phyloP scores from a whole-genome alignment of 352 stramenopile species.

The Globisporangium rhizosaccharum region DNA sequence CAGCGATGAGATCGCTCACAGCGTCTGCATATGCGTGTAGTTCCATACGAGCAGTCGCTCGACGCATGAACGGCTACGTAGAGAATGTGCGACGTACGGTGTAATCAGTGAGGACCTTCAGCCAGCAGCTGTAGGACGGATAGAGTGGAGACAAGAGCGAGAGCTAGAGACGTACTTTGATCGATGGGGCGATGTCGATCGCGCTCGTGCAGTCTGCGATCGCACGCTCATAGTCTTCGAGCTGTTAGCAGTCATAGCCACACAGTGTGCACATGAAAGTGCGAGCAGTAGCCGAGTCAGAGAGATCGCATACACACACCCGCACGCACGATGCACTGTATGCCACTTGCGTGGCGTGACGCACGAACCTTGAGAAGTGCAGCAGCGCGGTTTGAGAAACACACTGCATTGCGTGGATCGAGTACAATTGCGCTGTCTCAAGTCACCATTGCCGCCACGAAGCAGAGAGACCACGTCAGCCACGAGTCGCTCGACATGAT shows the following conservation, averaged over 20 bases:
- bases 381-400: constrained; percentile 64
- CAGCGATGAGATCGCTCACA: constrained; percentile 35
- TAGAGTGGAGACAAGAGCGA: neutral
- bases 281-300: neutral
- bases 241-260: constrained; percentile 14
- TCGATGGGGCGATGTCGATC: constrained; percentile 34
- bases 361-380: constrained; percentile 48
- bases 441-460: neutral
- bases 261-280: neutral
- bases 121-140: neutral
- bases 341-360: neutral
- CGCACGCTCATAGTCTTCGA: constrained; percentile 31
- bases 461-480: too few relatives aligned
- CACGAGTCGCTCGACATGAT: neutral
- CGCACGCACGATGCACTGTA: neutral
- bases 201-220: constrained; percentile 44
- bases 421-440: constrained; percentile 38
- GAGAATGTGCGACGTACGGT: too few relatives aligned
- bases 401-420: constrained; percentile 30
- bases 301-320: neutral
- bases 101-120: neutral
- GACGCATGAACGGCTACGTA: constrained; percentile 45
- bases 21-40: constrained; percentile 19
- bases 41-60: constrained; percentile 38
- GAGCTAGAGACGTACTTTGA: constrained; percentile 38